Evolutionary conservation across 2,329 filamentous ascomycete species (phyloP), one percentile per base, ranked within the genome.

Genomic region (Didymella pinodella): DNA sequence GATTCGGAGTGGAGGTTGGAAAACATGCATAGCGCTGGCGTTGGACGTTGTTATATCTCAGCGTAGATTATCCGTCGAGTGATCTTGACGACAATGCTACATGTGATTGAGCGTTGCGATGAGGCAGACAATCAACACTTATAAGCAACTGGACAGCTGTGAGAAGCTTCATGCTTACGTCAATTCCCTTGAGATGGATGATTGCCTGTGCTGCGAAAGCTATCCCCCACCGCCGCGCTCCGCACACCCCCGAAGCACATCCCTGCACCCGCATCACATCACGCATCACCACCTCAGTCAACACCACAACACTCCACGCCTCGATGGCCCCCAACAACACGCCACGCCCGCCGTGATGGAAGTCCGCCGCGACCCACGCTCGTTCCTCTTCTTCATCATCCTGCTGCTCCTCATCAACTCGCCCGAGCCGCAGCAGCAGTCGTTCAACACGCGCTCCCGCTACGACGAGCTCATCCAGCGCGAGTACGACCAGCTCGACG

Each of bases 401-500:
- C 69, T 77, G 18, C 61, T 77, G 5, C 69, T 77, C n/a, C 68
- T 77, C 28, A 68, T 77, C 56, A 77, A 76, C 66, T 75, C 72
- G 36, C 72, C 72, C 26, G 74, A 76, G 48, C 72, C 71, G 41
- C 73, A 76, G 57, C 72, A 73, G 61, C 67, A 70, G 45, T 57
- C 65, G 12, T 75, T 68, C 69, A 71, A 69, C 63, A 65, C 66
- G 53, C 70, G 69, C 53, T 67, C 71, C 46, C 72, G 68, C 48
- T 77, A 71, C 61, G 80, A 84, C 57, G 78, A 82, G 62, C 78
- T 82, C 56, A 75, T 86, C 54, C 75, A 76, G 18, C 78, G 81
- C 61, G 84, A 87, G 73, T 80, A 80, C 65, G 75, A 79, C 62
- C 80, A 81, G 54, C 77, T 87, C 20, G 76, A 77, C 14, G 70